Evolutionary conservation across 441 rosid species (phyloP), one percentile per base, ranked within the genome.

Genomic region (Bocquillonia castaneifolia): DNA sequence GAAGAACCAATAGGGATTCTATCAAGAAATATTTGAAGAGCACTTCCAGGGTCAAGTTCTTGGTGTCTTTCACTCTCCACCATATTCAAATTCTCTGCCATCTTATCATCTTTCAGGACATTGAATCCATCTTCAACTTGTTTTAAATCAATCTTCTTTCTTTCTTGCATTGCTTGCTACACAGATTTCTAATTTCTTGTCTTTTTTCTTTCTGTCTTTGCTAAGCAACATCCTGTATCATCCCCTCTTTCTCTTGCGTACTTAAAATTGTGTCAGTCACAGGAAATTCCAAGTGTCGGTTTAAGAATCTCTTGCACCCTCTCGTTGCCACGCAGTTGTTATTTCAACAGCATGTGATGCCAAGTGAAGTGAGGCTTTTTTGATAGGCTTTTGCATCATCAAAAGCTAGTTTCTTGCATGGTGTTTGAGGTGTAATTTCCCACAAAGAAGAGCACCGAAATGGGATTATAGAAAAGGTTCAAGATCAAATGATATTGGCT

Each of bases 11-110:
- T 68, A 47, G 83, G 83, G 64, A 80, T 78, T 60, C 60, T 79
- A 63, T 84, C 79, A 37, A 78, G 80, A 73, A 73, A 78, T 32
- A 12, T 50, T 34, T 82, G 84, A 39, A 84, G 83, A 14, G 83
- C 83, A 45, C 47, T 56, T 8, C 72, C 79, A 31, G 72, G 48
- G 56, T 78, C 81, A 8, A 70, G 31, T 59, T 54, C 15, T 6
- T 68, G 61, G 26, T 44, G 73, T 23, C 31, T 17, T 9, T 29
- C 18, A 1, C 6, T 69, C 40, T 67, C 52, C 2, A 59, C 52
- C 2, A 59, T 34, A 18, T 71, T 45, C n/a, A 51, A n/a, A 32
- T 72, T 34, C 23, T 29, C 62, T 47, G 13, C 40, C 25, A 54
- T 13, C 37, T 42, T 62, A 29, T 53, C 29, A 28, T 51, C 69